Percentiles rank a stretch among this genome's conserved stretches.
phyloP scores from a whole-genome alignment of 2,329 filamentous ascomycete species.

The Sclerotinia spermophila region DNA sequence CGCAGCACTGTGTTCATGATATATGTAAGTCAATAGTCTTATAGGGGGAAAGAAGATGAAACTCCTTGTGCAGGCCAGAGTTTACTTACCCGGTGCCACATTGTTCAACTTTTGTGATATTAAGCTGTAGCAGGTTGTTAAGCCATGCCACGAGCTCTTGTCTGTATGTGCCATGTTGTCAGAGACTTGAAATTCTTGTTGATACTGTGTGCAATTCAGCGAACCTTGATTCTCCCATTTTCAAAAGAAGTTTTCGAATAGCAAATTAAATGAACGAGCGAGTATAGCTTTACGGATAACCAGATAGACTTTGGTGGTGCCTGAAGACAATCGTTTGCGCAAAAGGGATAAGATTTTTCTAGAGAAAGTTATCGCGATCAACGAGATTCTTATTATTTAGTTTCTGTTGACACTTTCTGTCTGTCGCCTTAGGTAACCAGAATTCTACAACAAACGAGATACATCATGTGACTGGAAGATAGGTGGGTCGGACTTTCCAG shows the following conservation, averaged over 20 bases:
- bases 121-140: slow-evolving; percentile 96
- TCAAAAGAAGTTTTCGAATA: slow-evolving; percentile 18
- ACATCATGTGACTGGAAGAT: neutral
- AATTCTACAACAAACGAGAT: slow-evolving; percentile 3
- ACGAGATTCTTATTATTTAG: slow-evolving; percentile 14
- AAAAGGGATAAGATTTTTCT: slow-evolving; percentile 9
- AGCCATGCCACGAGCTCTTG: slow-evolving; percentile 96
- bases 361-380: slow-evolving; percentile 15
- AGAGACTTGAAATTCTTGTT: slow-evolving; percentile 9
- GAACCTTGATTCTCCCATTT: slow-evolving; percentile 38
- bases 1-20: slow-evolving; percentile 63
- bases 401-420: neutral
- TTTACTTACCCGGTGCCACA: slow-evolving; percentile 86
- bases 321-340: neutral
- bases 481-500: neutral
- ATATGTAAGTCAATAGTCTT: slow-evolving; percentile 16
- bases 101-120: slow-evolving; percentile 98
- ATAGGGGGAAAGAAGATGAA: slow-evolving; percentile 28
- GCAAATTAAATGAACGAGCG: neutral
- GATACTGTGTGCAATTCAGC: slow-evolving; percentile 23
- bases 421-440: slow-evolving; percentile 19
- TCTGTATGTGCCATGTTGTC: slow-evolving; percentile 47
- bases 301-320: neutral
- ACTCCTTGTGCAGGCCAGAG: slow-evolving; percentile 36
- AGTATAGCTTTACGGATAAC: neutral